Evolutionary conservation across 2,329 filamentous ascomycete species (phyloP).

Genomic region (Aspergillus sp.): DNA sequence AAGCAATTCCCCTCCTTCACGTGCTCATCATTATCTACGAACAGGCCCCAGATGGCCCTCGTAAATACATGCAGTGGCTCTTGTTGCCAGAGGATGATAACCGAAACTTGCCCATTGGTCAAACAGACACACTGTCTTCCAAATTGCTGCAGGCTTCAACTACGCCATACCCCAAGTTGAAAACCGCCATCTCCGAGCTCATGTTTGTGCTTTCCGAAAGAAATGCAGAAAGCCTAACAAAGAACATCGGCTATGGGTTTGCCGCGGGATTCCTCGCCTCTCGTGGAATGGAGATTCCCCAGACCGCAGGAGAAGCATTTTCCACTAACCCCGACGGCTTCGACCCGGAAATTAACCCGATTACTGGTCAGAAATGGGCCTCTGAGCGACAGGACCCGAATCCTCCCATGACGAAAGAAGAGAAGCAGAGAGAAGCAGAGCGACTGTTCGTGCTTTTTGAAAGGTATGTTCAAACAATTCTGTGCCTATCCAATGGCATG

Average conservation of each 20-base stretch:
- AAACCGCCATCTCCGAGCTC: slow-evolving; percentile 69
- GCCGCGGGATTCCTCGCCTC: slow-evolving; percentile 86
- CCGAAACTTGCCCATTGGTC: slow-evolving; percentile 70
- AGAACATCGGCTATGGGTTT: slow-evolving; percentile 91
- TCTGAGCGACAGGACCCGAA: slow-evolving; percentile 56
- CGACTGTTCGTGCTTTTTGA: slow-evolving; percentile 87
- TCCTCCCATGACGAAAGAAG: slow-evolving; percentile 79
- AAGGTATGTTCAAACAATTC: slow-evolving; percentile 48
- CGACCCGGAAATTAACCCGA: slow-evolving; percentile 61
- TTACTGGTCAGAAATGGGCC: slow-evolving; percentile 79
- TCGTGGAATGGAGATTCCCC: slow-evolving; percentile 73
- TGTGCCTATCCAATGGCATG: background rate
- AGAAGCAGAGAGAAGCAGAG: slow-evolving; percentile 90
- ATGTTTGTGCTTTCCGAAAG: slow-evolving; percentile 84
- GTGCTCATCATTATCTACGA: slow-evolving; percentile 68
- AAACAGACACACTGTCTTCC: slow-evolving; percentile 67
- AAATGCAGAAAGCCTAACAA: slow-evolving; percentile 73
- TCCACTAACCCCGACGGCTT: slow-evolving; percentile 27
- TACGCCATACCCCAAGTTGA: slow-evolving; percentile 67
- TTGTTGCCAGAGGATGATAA: slow-evolving; percentile 76
- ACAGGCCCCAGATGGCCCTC: slow-evolving; percentile 59
- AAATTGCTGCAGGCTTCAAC: slow-evolving; percentile 73
- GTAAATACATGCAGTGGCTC: slow-evolving; percentile 57
- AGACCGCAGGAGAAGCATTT: slow-evolving; percentile 56
- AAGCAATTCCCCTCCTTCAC: slow-evolving; percentile 68